Conservation (phyloP, 768 basidiomycete genomes). For the Epithele typhae region DNA sequence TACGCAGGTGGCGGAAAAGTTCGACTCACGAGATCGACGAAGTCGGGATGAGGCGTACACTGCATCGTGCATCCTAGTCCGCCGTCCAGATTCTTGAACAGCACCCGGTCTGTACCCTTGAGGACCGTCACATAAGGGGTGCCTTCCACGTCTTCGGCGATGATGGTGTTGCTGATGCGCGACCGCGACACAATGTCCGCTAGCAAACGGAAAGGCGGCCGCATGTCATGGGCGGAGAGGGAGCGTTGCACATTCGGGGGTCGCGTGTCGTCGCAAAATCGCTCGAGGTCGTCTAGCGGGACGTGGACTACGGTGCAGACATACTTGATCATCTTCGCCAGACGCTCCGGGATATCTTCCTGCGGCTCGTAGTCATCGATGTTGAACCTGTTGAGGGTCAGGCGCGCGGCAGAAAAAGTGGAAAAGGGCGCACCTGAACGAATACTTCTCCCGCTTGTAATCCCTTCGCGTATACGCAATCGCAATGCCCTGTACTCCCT, state of each 20-base stretch:
- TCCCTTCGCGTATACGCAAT: constrained; percentile 48
- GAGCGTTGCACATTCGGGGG: too few relatives aligned
- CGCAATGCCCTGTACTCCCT: constrained; percentile 37
- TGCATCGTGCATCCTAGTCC: constrained; percentile 35
- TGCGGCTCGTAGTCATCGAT: too few relatives aligned
- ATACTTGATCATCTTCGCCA: constrained; percentile 38
- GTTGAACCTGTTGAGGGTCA: constrained; percentile 15
- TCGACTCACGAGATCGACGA: background rate
- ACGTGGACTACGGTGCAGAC: constrained; percentile 40
- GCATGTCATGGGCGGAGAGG: constrained; percentile 31
- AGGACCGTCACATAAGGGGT: constrained; percentile 38
- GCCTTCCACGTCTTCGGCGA: constrained; percentile 36
- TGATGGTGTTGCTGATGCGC: constrained; percentile 30
- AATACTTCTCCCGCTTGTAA: constrained; percentile 3
- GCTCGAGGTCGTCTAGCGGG: constrained; percentile 40
- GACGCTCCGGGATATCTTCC: too few relatives aligned
- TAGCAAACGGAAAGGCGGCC: constrained; percentile 39
- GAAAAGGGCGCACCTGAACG: background rate
- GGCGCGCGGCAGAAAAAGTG: background rate
- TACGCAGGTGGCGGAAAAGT: background rate
- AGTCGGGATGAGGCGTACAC: constrained; percentile 19
- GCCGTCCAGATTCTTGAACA: constrained; percentile 38
- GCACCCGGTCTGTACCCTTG: constrained; percentile 33
- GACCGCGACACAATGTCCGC: constrained; percentile 24
- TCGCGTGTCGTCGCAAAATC: constrained; percentile 38